Evolutionary conservation across 192 early-diverging fungal genomes (phyloP).

Genomic region (Lobosporangium transversale): DNA sequence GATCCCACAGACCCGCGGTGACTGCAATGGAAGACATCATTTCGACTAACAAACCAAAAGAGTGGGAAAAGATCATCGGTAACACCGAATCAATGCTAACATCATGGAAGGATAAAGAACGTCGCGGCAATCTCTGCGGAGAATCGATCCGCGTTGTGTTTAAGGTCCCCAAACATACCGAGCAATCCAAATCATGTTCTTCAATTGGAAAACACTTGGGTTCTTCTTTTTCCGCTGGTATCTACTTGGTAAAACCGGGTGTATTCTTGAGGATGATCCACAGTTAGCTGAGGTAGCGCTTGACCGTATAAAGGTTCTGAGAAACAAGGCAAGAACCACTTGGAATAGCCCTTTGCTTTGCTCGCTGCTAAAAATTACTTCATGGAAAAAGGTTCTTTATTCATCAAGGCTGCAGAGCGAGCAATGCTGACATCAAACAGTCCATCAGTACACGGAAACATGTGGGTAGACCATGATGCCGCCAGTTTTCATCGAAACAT

Average conservation of each 20-base stretch:
- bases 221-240: conserved; percentile 23
- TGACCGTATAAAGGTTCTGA: conserved; percentile 30
- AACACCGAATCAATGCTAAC: conserved; percentile 17
- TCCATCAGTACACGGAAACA: conserved; percentile 20
- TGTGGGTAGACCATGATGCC: conserved; percentile 40
- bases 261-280: conserved; percentile 19
- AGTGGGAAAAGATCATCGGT: conserved; percentile 18
- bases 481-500: conserved; percentile 22
- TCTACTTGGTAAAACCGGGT: conserved; percentile 14
- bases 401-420: conserved; percentile 12
- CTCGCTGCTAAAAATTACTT: conserved; percentile 9
- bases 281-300: conserved; percentile 20
- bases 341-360: conserved; percentile 33
- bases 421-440: conserved; percentile 15
- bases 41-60: conserved; percentile 5
- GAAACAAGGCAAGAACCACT: conserved; percentile 14
- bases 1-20: too few species aligned
- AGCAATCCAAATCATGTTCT: conserved; percentile 7
- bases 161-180: not conserved
- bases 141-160: too few species aligned
- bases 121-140: conserved; percentile 24
- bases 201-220: conserved; percentile 11
- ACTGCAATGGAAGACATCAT: conserved; percentile 18
- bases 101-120: conserved; percentile 25
- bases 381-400: conserved; percentile 14